These are phyloP conservation scores for Inosperma sp. DNA, from an alignment of 768 basidiomycete species.

Conservation along the genomic window DNA sequence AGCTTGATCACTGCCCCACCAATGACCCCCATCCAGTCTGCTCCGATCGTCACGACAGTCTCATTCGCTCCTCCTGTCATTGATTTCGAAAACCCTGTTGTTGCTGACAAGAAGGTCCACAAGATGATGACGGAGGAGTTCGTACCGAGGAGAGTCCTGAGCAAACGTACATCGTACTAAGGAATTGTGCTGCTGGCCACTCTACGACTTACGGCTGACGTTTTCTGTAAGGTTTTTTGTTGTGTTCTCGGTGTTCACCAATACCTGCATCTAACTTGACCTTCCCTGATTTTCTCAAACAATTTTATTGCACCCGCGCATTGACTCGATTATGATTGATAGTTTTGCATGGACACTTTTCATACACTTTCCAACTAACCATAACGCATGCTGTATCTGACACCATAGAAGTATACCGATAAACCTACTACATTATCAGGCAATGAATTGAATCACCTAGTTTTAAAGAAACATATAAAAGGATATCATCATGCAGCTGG, in stretches of 20 bases:
- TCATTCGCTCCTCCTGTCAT: constrained; percentile 30
- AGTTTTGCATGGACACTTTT: no score
- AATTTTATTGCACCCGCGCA: no score
- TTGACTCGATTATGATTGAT: no score
- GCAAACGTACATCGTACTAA: constrained; percentile 39
- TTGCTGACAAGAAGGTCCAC: constrained; percentile 13
- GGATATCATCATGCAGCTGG: not conserved
- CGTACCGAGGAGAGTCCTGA: constrained; percentile 35
- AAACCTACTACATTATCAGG: no score
- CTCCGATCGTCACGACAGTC: constrained; percentile 25
- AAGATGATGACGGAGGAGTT: constrained; percentile 20
- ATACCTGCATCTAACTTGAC: not conserved
- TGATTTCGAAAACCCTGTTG: constrained; percentile 15
- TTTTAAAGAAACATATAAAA: no score
- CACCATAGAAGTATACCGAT: no score
- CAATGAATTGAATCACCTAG: no score
- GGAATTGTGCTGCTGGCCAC: constrained; percentile 16
- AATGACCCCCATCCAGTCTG: constrained; percentile 13
- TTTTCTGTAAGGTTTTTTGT: not conserved
- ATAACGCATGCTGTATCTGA: no score
- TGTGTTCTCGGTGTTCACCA: not conserved
- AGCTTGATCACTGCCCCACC: constrained; percentile 18
- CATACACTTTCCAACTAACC: no score
- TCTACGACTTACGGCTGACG: not conserved
- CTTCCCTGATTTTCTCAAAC: not conserved